These are phyloP conservation scores for Kwoniella shivajii DNA, from an alignment of 1,284 basidiomycete species.

Conservation along the genomic window DNA sequence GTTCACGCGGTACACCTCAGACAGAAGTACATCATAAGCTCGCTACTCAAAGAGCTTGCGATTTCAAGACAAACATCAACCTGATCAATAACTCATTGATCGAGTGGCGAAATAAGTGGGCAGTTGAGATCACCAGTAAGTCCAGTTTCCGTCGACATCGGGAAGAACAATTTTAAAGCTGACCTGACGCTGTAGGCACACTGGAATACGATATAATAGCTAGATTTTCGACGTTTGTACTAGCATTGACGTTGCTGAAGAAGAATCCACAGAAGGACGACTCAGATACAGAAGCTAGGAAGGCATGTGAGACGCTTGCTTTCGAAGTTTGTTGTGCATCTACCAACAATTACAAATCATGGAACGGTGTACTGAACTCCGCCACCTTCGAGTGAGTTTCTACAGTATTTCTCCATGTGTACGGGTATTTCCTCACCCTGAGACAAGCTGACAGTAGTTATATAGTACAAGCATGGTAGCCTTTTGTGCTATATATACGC, in stretches of 20 bases:
- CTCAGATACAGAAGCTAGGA: slow-evolving; percentile 12
- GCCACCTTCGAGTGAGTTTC: slow-evolving; percentile 29
- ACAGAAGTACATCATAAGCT: slow-evolving; percentile 13
- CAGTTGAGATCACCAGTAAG: slow-evolving; percentile 18
- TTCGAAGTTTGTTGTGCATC: slow-evolving; percentile 26
- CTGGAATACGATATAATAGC: slow-evolving; percentile 29
- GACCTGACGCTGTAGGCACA: slow-evolving; percentile 4
- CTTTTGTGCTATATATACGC: slow-evolving; percentile 26
- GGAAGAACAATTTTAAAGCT: not conserved
- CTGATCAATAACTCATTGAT: slow-evolving; percentile 13
- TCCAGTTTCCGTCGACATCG: not conserved
- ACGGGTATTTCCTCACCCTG: too few species aligned
- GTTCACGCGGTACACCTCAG: slow-evolving; percentile 2
- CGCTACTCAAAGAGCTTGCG: not conserved
- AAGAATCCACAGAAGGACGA: slow-evolving; percentile 1
- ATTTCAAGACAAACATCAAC: slow-evolving; percentile 7
- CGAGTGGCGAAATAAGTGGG: slow-evolving; percentile 22
- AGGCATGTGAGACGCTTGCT: slow-evolving; percentile 18
- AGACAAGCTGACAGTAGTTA: not conserved
- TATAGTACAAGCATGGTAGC: slow-evolving; percentile 30
- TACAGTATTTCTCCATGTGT: not conserved
- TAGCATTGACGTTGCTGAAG: slow-evolving; percentile 17
- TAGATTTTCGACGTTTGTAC: slow-evolving; percentile 20
- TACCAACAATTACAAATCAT: slow-evolving; percentile 23
- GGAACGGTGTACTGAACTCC: slow-evolving; percentile 23